phyloP scores from a whole-genome alignment of 2,329 filamentous ascomycete genomes.

The Botryotinia globosa region DNA sequence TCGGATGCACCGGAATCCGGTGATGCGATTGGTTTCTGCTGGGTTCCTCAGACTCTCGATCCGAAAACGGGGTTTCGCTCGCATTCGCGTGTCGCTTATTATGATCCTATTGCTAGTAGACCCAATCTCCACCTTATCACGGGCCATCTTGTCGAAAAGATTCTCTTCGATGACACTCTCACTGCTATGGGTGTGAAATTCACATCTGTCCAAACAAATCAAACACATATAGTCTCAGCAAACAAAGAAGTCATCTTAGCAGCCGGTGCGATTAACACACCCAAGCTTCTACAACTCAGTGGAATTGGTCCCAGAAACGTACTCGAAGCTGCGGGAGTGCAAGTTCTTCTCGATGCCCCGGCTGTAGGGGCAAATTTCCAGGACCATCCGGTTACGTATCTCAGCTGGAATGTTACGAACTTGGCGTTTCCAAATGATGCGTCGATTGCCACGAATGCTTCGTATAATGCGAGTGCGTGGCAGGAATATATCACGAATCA shows the following conservation, averaged over 20 bases:
- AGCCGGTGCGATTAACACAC: not conserved
- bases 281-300: not conserved
- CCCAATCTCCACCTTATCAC: not conserved
- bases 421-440: not conserved
- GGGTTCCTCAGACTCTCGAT: not conserved
- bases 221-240: not conserved
- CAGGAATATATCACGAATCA: not conserved
- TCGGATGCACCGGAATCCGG: not conserved
- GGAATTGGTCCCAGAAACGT: not conserved
- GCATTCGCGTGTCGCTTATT: not conserved
- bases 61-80: not conserved
- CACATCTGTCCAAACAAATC: not conserved
- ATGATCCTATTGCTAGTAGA: not conserved
- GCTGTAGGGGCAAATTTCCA: not conserved
- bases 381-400: not conserved
- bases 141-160: not conserved
- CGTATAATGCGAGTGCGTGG: not conserved
- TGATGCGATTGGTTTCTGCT: not conserved
- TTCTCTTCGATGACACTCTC: not conserved
- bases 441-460: not conserved
- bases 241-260: not conserved
- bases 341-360: not conserved
- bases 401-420: not conserved
- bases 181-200: not conserved
- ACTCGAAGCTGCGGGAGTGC: not conserved